Evolutionary conservation across 163 green algal genomes (phyloP).

Genomic region (Scenedesmus sp.): DNA sequence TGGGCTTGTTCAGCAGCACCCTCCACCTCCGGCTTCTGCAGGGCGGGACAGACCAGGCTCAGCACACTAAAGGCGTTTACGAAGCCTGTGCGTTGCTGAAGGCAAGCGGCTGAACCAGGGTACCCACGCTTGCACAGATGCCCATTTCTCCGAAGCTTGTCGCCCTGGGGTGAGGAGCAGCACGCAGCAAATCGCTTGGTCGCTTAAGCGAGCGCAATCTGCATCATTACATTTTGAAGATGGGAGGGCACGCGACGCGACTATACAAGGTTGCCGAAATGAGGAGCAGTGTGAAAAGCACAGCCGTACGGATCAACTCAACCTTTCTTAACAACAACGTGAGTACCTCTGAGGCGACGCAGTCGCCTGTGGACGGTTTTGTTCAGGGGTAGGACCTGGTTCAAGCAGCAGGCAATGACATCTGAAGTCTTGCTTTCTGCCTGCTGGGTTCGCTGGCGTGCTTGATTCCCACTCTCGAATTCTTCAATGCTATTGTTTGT

Average conservation of each 20-base stretch:
- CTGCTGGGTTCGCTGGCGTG: not conserved
- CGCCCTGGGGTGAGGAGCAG: not conserved
- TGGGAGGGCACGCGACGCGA: not conserved
- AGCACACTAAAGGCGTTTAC: not conserved
- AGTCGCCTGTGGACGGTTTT: not conserved
- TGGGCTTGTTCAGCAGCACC: not conserved
- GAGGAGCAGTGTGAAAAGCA: not conserved
- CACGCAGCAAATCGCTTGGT: not conserved
- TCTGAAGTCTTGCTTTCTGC: not conserved
- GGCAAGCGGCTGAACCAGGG: not conserved
- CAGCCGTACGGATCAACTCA: not conserved
- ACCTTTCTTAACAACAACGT: not conserved
- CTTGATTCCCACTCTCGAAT: not conserved
- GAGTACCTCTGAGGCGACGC: not conserved
- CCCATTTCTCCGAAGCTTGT: not conserved
- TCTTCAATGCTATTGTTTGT: not conserved
- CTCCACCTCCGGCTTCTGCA: not conserved
- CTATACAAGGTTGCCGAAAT: too few species aligned
- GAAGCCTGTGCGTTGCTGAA: not conserved
- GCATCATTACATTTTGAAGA: not conserved
- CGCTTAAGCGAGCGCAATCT: not conserved
- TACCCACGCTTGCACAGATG: slow-evolving; percentile 1
- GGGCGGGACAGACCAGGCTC: not conserved
- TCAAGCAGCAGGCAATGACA: not conserved
- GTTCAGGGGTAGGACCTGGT: not conserved